These are phyloP conservation scores for Tetratostichococcus sp. DNA, from an alignment of 139 green algal genomes.

Conservation along the genomic window DNA sequence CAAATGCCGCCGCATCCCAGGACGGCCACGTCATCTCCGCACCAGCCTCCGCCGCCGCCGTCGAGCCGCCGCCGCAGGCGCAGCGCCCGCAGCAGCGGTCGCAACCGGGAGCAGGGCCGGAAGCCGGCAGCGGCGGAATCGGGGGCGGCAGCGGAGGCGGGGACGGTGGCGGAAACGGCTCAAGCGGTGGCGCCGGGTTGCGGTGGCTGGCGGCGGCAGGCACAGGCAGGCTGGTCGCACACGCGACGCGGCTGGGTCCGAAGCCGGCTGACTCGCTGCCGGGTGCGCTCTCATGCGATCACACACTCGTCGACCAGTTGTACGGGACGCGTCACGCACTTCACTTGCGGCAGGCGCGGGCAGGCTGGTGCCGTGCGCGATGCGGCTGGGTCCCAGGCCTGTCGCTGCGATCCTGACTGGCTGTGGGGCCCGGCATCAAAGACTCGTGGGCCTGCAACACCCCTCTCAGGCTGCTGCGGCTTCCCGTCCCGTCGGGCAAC, in stretches of 20 bases:
- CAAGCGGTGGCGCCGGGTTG: neutral
- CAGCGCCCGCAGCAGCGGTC: conserved; percentile 1
- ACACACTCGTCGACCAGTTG: too few species aligned
- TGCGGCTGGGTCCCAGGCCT: too few species aligned
- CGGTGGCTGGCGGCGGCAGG: neutral
- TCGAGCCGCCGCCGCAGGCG: neutral
- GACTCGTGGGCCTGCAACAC: too few species aligned
- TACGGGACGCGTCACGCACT: too few species aligned
- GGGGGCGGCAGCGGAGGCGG: too few species aligned
- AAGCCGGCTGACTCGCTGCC: conserved; percentile 4
- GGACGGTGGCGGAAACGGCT: too few species aligned
- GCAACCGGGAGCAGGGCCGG: neutral
- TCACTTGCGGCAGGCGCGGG: too few species aligned
- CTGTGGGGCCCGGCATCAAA: too few species aligned
- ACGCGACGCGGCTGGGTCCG: neutral
- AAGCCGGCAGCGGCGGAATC: neutral
- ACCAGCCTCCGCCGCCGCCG: neutral
- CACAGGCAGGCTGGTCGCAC: neutral
- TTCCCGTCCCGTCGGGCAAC: too few species aligned
- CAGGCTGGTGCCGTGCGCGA: too few species aligned
- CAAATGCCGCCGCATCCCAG: neutral
- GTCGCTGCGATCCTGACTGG: too few species aligned
- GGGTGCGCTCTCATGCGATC: neutral
- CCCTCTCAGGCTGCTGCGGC: too few species aligned
- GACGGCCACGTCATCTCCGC: conserved; percentile 21